Percentiles rank a stretch among this genome's conserved stretches.
These are phyloP conservation scores for Chlamydomonas schloesseri DNA, from an alignment of 139 green algal genomes.

Conservation along the genomic window DNA sequence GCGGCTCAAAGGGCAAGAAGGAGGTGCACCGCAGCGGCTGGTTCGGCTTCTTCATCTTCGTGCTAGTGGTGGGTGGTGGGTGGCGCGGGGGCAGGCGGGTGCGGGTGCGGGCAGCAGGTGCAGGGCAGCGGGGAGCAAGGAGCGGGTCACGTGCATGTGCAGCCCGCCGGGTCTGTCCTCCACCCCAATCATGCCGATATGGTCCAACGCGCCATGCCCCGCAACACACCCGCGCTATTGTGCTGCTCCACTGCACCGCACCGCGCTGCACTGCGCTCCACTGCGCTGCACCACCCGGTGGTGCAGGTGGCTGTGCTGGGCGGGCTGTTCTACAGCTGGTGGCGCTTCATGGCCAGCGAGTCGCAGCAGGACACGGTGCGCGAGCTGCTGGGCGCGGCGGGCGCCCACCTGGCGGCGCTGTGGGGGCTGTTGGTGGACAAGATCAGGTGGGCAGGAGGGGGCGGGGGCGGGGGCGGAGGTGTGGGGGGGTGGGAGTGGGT, in stretches of 20 bases:
- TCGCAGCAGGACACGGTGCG: slow-evolving; percentile 47
- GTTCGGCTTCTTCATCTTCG: slow-evolving; percentile 44
- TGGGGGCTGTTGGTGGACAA: slow-evolving; percentile 11
- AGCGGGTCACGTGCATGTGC: too few relatives aligned
- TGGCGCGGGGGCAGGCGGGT: too few relatives aligned
- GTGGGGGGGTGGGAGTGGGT: not conserved
- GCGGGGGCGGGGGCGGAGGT: not conserved
- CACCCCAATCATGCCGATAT: too few relatives aligned
- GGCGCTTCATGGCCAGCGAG: slow-evolving; percentile 59
- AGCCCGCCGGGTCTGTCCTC: too few relatives aligned
- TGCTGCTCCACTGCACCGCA: too few relatives aligned
- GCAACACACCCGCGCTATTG: too few relatives aligned
- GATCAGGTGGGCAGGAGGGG: not conserved
- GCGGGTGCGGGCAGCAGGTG: too few relatives aligned
- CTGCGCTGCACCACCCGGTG: too few relatives aligned
- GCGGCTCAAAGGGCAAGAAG: too few relatives aligned
- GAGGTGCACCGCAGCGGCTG: not conserved
- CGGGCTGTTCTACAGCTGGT: slow-evolving; percentile 56
- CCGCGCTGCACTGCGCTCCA: too few relatives aligned
- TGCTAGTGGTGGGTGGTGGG: slow-evolving; percentile 25
- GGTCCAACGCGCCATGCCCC: too few relatives aligned
- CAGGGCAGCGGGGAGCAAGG: too few relatives aligned
- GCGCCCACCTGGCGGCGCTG: not conserved
- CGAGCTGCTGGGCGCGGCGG: not conserved
- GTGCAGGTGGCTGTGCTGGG: slow-evolving; percentile 27